Conservation (phyloP, 129 eudicot species). For the Centella asiatica region DNA sequence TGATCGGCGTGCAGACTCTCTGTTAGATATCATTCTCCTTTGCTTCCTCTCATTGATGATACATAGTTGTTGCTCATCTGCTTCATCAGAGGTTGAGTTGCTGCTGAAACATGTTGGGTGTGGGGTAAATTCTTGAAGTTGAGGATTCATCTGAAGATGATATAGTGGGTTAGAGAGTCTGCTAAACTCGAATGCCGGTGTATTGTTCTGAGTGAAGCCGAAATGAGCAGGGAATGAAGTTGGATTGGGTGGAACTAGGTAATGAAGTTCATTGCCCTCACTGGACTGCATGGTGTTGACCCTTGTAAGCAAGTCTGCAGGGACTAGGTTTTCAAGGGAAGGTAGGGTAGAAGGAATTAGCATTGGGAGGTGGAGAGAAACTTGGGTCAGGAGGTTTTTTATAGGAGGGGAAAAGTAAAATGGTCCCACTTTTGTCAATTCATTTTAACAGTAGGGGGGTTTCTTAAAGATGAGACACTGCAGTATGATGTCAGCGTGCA, state of each 20-base stretch:
- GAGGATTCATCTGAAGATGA: slow-evolving; percentile 50
- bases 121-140: slow-evolving; percentile 50
- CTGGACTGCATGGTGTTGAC: slow-evolving; percentile 62
- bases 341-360: slow-evolving; percentile 22
- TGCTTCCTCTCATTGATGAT: slow-evolving; percentile 86
- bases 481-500: slow-evolving; percentile 23
- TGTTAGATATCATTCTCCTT: slow-evolving; percentile 91
- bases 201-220: slow-evolving; percentile 29
- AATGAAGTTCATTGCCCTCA: slow-evolving; percentile 49
- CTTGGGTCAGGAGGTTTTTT: slow-evolving; percentile 41
- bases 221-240: slow-evolving; percentile 33
- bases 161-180: slow-evolving; percentile 40
- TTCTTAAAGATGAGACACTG: slow-evolving; percentile 29
- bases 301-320: not conserved
- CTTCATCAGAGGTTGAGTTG: slow-evolving; percentile 96
- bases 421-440: slow-evolving; percentile 36
- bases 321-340: slow-evolving; percentile 13
- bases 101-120: slow-evolving; percentile 52
- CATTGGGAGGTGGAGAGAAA: slow-evolving; percentile 41
- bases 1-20: slow-evolving; percentile 95
- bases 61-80: slow-evolving; percentile 76
- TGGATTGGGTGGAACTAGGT: slow-evolving; percentile 47
- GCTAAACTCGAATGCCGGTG: slow-evolving; percentile 31
- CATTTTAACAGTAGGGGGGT: slow-evolving; percentile 28
- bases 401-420: slow-evolving; percentile 54